Evolutionary conservation across 768 basidiomycete genomes (phyloP).

Genomic region (Leccinellum luteum): DNA sequence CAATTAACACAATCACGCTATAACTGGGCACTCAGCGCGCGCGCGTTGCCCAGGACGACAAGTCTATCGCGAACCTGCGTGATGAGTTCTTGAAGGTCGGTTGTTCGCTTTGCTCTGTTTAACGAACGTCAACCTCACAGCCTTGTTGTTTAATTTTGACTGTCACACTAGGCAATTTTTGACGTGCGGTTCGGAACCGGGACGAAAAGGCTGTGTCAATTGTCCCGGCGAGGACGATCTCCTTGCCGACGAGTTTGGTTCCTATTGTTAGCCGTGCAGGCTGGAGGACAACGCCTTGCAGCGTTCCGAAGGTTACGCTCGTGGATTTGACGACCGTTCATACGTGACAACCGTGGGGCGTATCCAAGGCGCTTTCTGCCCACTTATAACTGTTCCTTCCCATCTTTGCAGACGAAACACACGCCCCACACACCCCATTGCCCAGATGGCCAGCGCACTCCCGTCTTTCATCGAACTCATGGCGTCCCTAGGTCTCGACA

Average conservation of each 20-base stretch:
- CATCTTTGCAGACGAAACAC: background rate
- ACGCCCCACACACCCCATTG: conserved; percentile 19
- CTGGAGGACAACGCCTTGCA: conserved; percentile 21
- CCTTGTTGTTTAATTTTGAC: background rate
- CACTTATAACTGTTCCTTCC: conserved; percentile 27
- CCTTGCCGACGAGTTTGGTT: conserved; percentile 64
- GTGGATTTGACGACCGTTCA: conserved; percentile 32
- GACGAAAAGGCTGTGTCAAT: conserved; percentile 18
- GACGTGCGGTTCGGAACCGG: conserved; percentile 17
- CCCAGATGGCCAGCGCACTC: conserved; percentile 59
- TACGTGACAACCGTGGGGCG: conserved; percentile 38
- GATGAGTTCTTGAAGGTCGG: background rate
- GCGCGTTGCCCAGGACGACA: conserved; percentile 13
- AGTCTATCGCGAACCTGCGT: background rate
- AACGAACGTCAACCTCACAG: background rate
- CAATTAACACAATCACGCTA: conserved; percentile 16
- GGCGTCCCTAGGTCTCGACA: conserved; percentile 75
- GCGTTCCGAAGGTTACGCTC: conserved; percentile 21
- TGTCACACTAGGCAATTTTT: background rate
- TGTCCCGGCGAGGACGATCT: conserved; percentile 32
- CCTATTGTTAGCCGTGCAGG: conserved; percentile 37
- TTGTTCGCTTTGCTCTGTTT: background rate
- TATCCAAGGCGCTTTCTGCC: conserved; percentile 29
- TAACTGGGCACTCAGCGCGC: background rate
- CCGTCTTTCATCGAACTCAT: conserved; percentile 89